Base-by-base conservation (phyloP, 345 rosid genomes). In the Dimocarpus longan region DNA sequence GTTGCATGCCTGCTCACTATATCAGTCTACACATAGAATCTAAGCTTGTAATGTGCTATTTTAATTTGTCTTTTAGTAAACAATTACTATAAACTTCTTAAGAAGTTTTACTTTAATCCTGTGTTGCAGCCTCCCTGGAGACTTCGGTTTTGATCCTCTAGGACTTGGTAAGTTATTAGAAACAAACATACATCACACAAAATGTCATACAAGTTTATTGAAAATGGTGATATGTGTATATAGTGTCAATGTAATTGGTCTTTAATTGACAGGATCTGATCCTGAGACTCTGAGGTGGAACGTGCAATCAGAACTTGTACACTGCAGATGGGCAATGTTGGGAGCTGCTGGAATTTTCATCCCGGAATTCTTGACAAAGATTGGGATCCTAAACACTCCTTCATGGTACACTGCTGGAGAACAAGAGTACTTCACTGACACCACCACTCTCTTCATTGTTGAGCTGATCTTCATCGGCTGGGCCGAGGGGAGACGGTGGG, bases 401-500 rank as follows among this genome's bases (percentile, higher is more conserved):
- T 96, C 99, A 15, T 94, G 99, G 97, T 96, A 94, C 91, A 79
- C 89, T 0, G 98, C 98, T 11, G 95, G 98, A 71, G 92, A 90
- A 50, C 87, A 56, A 54, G 94, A 94, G 78, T 94, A 94, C 85
- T 94, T 94, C 91, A 93, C 95, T 0, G 97, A 96, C 90, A 93
- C 95, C 68, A 93, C 97, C 64, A 93, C 97, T 6, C 90, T 95
- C 28, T 92, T 95, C 84, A 81, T 92, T 15, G 84, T 92, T 10
- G 98, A 93, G 91, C 77, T 94, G 65, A 80, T 96, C 48, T 89
- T 96, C 79, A 94, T 96, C 60, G 98, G 97, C 46, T 96, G 97
- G 99, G 97, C 98, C 0, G 99, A 96, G 84, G 99, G 99, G 3
- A 86, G 98, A 75, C 85, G 99, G 84, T 96, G 97, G 98, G 97